Evolutionary conservation across 225 moss, liverwort and hornwort genomes (phyloP), one percentile per base, ranked within the genome.

Genomic region (Pseudisothecium myosuroides): DNA sequence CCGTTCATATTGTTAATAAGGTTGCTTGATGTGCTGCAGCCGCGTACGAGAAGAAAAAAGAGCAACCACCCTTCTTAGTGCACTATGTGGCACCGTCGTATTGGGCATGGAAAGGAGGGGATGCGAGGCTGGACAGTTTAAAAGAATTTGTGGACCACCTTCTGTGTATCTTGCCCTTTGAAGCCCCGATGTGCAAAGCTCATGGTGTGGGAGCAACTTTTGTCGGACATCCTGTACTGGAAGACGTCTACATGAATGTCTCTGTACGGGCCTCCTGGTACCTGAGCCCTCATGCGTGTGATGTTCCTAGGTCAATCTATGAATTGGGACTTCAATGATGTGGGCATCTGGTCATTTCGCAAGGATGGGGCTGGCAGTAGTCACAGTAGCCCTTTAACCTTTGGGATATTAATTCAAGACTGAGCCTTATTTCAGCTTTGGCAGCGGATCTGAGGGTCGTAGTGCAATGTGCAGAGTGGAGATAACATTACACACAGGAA

Each of bases 31-130:
- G 83, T 90, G 71, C 54, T 91, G 81, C 87, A 99, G 99, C 95
- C 82, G 94, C 90, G 63, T 97, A 97, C 76, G 91, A 92, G 76
- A 90, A 84, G 87, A 89, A 87, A 7, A 91, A 93, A 73, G 81
- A 88, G 88, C 86, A 76, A 89, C 93, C 96, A 37, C 97, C 99
- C 72, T 93, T 91, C 62, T 88, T 95, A 56, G 94, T 99, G 69
- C 99, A 97, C 85, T 99, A 99, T 78, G 97, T 99, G 50, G 94
- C 97, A 65, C 99, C 99, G 64, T 99, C 99, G 87, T 99, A 96
- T 88, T 99, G 99, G 99, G 99, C 99, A 52, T 99, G 99, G 99
- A 99, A 96, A 94, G 94, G 95, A 85, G 98, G 98, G 85, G 97
- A 97, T 91, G 92, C 92, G 64, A 95, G 92, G 85, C 89, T 99